Evolutionary conservation across 371 early-diverging fungal genomes (phyloP).

Genomic region (Mycotypha africana): DNA sequence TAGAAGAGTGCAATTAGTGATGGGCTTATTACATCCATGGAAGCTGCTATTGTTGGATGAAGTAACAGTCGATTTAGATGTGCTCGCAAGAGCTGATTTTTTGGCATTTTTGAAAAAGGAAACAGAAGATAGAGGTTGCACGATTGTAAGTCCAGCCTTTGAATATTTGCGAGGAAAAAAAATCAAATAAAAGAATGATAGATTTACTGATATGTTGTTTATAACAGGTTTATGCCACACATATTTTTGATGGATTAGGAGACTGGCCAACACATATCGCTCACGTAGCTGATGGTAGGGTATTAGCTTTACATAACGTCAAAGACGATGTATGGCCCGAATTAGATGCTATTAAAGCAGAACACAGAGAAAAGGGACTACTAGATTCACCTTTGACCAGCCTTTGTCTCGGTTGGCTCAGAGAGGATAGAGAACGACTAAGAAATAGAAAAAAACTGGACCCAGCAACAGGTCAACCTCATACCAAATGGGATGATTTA

Average conservation of each 20-base stretch:
- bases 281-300: constrained; percentile 61
- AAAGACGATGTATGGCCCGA: constrained; percentile 49
- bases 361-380: constrained; percentile 19
- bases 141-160: constrained; percentile 40
- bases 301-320: constrained; percentile 25
- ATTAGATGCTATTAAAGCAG: constrained; percentile 31
- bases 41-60: constrained; percentile 71
- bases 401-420: constrained; percentile 44
- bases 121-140: constrained; percentile 58
- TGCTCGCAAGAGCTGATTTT: constrained; percentile 66
- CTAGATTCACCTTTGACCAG: constrained; percentile 63
- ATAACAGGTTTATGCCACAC: constrained; percentile 59
- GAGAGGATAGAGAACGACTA: constrained; percentile 32
- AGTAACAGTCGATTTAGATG: constrained; percentile 82
- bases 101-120: constrained; percentile 59
- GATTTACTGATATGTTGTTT: neutral
- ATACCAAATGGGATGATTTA: constrained; percentile 68
- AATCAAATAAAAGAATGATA: neutral
- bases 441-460: constrained; percentile 18
- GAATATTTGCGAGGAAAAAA: neutral
- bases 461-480: constrained; percentile 34
- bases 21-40: constrained; percentile 74
- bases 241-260: constrained; percentile 62
- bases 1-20: constrained; percentile 68
- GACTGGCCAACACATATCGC: constrained; percentile 73